These are phyloP conservation scores for Candolleomyces efflorescens DNA, from an alignment of 768 basidiomycete genomes.

Conservation along the genomic window DNA sequence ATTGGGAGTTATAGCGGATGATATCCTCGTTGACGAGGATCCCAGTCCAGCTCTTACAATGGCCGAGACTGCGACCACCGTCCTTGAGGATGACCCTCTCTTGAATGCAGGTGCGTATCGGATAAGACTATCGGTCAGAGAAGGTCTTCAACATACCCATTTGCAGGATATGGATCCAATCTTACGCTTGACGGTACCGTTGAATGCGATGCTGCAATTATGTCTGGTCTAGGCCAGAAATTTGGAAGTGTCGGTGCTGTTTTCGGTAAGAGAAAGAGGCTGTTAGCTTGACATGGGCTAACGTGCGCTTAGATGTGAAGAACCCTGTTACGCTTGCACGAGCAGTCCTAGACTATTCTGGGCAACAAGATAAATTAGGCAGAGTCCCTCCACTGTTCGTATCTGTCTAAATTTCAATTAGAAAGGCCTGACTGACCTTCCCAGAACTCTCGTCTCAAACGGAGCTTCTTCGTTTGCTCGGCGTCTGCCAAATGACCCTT, in stretches of 20 bases:
- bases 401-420: background rate
- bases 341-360: conserved; percentile 50
- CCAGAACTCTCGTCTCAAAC: conserved; percentile 54
- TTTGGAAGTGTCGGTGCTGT: conserved; percentile 78
- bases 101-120: conserved; percentile 61
- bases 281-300: background rate
- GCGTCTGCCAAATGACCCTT: background rate
- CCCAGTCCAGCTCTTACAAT: conserved; percentile 34
- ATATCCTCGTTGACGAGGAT: background rate
- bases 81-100: conserved; percentile 61
- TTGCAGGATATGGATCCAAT: conserved; percentile 73
- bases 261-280: conserved; percentile 38
- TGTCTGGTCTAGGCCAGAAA: conserved; percentile 34
- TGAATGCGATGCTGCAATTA: conserved; percentile 80
- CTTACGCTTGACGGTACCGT: conserved; percentile 69
- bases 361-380: conserved; percentile 45
- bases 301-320: conserved; percentile 45
- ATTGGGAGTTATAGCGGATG: background rate
- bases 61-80: conserved; percentile 49
- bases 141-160: background rate
- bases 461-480: conserved; percentile 60
- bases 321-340: conserved; percentile 67
- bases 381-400: conserved; percentile 69
- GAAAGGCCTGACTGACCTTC: background rate
- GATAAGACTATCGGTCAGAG: background rate